Evolutionary conservation across 208 protist species (phyloP), one percentile per base, ranked within the genome.

Genomic region (Leishmania gerbilli): DNA sequence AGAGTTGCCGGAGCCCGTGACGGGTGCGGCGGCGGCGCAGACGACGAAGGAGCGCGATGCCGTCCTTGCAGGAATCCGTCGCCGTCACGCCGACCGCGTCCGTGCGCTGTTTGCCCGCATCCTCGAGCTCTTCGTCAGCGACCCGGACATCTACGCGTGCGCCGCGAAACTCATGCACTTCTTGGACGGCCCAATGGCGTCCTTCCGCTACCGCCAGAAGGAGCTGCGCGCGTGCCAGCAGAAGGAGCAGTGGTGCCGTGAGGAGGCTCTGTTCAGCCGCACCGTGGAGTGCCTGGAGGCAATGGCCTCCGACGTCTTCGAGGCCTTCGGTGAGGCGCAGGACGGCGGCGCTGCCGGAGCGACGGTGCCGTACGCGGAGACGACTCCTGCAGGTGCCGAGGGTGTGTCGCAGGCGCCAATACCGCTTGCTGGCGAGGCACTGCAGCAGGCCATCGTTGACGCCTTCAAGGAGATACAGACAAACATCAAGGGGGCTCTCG

Each of bases 201-300:
- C 80, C 40, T 95, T 91, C 79, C 82, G 86, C 71, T 94, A 94
- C 83, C 91, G 88, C 40, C 49, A 89, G 71, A 96, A 97, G 87
- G 91, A 96, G 85, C 79, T 97, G 55, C 90, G 95, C 3, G 92
- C 87, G 74, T 96, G 92, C 69, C 87, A 92, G 72, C 95, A 96
- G 75, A 95, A 95, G 83, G 89, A 95, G 58, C 95, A 97, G 83
- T 97, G 95, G 93, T 81, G 90, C 71, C 89, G 93, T 21, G 79
- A 91, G 27, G 84, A 85, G 34, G 64, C 69, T 0, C 84, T 89
- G 19, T 96, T 96, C 79, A 60, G 56, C 27, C 89, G 92, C 45
- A 95, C 90, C 2, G 88, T 95, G 75, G 90, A 89, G 78, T 88
- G 87, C 65, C 85, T 97, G 8, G 71, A 92, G 74, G 60, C 56